Percentiles rank a stretch among this genome's conserved stretches.
Conservation (phyloP, 2,329 filamentous ascomycete species). For the Fusarium begoniae region DNA sequence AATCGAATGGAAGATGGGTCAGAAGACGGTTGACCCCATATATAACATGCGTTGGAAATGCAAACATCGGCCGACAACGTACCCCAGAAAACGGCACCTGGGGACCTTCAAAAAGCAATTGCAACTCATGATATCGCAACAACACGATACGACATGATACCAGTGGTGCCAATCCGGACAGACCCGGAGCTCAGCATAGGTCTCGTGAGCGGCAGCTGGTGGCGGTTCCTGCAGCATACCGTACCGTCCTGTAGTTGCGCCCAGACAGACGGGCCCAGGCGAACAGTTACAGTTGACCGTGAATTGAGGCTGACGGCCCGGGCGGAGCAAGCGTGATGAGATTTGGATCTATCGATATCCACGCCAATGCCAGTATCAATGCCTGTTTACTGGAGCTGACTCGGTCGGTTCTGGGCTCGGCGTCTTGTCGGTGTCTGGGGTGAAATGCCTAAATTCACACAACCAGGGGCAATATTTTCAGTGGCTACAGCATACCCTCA, state of each 20-base stretch:
- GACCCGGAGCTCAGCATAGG: conserved; percentile 36
- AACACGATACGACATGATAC: conserved; percentile 34
- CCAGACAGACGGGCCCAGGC: conserved; percentile 12
- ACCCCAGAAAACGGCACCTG: conserved; percentile 11
- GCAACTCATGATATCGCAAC: conserved; percentile 13
- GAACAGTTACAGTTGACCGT: background rate
- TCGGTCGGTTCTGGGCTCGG: conserved; percentile 11
- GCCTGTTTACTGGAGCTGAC: conserved; percentile 12
- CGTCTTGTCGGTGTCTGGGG: conserved; percentile 31
- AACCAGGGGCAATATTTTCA: background rate
- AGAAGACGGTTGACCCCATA: conserved; percentile 29
- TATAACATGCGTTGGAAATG: conserved; percentile 26
- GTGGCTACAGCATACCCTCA: background rate
- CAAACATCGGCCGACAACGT: conserved; percentile 38
- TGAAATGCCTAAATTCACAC: conserved; percentile 17
- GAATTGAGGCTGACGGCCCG: conserved; percentile 18
- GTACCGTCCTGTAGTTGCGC: background rate
- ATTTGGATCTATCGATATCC: conserved; percentile 27
- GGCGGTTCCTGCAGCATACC: conserved; percentile 41
- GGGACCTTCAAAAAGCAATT: conserved; percentile 3
- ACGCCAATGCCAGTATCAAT: background rate
- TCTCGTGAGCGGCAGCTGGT: conserved; percentile 40
- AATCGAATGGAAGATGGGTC: conserved; percentile 20
- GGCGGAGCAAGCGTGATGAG: conserved; percentile 20
- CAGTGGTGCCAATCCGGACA: conserved; percentile 44